phyloP scores from a whole-genome alignment of 31 red algal species.

The Bonnemaisonia californica region DNA sequence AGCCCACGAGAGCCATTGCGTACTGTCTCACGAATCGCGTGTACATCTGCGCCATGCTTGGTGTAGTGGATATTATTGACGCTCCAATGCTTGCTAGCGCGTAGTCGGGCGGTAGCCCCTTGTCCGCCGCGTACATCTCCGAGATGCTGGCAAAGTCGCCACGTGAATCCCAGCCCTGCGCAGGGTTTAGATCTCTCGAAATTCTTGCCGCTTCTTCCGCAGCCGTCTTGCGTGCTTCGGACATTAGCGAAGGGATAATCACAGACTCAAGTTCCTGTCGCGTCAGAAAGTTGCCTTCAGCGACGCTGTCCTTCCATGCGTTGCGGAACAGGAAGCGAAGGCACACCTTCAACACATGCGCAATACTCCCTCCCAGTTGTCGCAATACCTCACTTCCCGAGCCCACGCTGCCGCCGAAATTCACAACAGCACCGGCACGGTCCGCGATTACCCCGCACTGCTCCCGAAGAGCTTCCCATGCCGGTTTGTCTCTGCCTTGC shows the following conservation, averaged over 20 bases:
- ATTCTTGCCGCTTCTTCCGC: constrained; percentile 34
- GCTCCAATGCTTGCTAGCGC: constrained; percentile 51
- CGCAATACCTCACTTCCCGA: too few species aligned
- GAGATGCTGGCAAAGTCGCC: constrained; percentile 51
- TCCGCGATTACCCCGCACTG: not conserved
- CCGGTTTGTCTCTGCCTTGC: not conserved
- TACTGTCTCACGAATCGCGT: constrained; percentile 38
- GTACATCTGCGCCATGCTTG: constrained; percentile 25
- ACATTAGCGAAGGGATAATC: constrained; percentile 33
- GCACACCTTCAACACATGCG: not conserved
- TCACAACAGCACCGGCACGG: not conserved
- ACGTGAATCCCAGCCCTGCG: constrained; percentile 13
- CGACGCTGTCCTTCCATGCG: not conserved
- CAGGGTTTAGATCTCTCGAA: constrained; percentile 3
- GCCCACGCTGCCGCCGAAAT: not conserved
- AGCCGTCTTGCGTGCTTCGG: constrained; percentile 49
- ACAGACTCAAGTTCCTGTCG: constrained; percentile 34
- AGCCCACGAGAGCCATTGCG: constrained; percentile 26
- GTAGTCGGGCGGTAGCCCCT: constrained; percentile 68
- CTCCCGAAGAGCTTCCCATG: not conserved
- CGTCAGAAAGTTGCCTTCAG: constrained; percentile 25
- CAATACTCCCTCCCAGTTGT: not conserved
- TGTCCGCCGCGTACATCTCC: constrained; percentile 72
- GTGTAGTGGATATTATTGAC: constrained; percentile 28
- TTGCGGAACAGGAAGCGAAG: not conserved